phyloP scores from a whole-genome alignment of 768 basidiomycete species.

The Dacryopinax primogenitus region DNA sequence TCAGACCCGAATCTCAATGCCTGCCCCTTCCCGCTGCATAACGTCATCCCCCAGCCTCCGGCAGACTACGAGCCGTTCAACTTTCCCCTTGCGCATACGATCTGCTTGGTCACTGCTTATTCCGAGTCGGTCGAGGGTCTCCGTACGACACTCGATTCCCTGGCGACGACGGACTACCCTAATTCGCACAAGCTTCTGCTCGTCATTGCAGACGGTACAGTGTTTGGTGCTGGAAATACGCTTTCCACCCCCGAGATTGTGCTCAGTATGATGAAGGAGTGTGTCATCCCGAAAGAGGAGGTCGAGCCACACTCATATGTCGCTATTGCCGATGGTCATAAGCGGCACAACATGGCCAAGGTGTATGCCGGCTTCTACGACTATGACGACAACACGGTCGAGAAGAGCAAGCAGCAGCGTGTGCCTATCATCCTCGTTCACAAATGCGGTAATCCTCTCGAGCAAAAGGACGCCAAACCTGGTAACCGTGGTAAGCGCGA shows the following conservation, averaged over 20 bases:
- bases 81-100: slow-evolving; percentile 85
- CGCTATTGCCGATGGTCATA: slow-evolving; percentile 98
- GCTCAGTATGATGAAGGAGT: slow-evolving; percentile 93
- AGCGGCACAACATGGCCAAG: slow-evolving; percentile 98
- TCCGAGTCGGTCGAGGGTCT: slow-evolving; percentile 94
- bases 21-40: slow-evolving; percentile 85
- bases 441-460: slow-evolving; percentile 86
- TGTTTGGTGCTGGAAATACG: slow-evolving; percentile 84
- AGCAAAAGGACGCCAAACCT: slow-evolving; percentile 79
- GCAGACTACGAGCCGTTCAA: slow-evolving; percentile 89
- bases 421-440: slow-evolving; percentile 93
- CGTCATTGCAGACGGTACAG: slow-evolving; percentile 96
- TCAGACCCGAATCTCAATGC: slow-evolving; percentile 37
- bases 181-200: slow-evolving; percentile 93
- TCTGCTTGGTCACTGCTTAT: slow-evolving; percentile 95
- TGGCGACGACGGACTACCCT: slow-evolving; percentile 96
- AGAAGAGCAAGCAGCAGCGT: slow-evolving; percentile 86
- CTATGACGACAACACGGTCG: slow-evolving; percentile 82
- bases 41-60: slow-evolving; percentile 87
- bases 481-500: slow-evolving; percentile 99
- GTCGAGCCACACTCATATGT: slow-evolving; percentile 94
- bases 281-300: slow-evolving; percentile 63
- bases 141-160: slow-evolving; percentile 92
- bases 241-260: slow-evolving; percentile 89
- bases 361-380: slow-evolving; percentile 96